phyloP scores from a whole-genome alignment of 2,329 filamentous ascomycete genomes.

The Cytospora piceicola region DNA sequence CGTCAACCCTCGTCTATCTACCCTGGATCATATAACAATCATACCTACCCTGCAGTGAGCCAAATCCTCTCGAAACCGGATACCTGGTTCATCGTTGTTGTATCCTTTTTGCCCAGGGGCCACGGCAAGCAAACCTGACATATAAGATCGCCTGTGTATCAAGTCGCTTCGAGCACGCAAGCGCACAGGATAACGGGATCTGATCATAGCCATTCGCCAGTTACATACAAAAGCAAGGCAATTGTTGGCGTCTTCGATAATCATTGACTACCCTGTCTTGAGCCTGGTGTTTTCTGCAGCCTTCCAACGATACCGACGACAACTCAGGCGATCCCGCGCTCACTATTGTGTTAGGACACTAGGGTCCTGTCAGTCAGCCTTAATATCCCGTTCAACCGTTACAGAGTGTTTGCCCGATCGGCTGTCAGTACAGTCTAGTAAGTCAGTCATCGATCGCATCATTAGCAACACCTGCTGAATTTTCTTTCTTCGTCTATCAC shows the following conservation, averaged over 20 bases:
- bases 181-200: not conserved
- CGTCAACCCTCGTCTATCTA: conserved; percentile 1
- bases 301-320: not conserved
- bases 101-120: not conserved
- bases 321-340: not conserved
- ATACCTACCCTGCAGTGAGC: conserved; percentile 15
- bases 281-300: not conserved
- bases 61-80: not conserved
- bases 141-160: not conserved
- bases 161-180: conserved; percentile 4
- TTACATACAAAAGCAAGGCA: not conserved
- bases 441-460: not conserved
- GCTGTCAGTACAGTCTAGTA: not conserved
- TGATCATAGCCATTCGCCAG: not conserved
- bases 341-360: conserved; percentile 1
- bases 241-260: not conserved
- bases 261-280: not conserved
- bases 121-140: conserved; percentile 6
- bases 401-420: conserved; percentile 17
- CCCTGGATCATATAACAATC: not conserved
- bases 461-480: not conserved
- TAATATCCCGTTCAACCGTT: conserved; percentile 9
- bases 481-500: not conserved
- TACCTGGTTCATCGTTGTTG: not conserved
- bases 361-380: conserved; percentile 11